Base-by-base conservation (phyloP, 2,329 filamentous ascomycete species). In the Microsporum canis region DNA sequence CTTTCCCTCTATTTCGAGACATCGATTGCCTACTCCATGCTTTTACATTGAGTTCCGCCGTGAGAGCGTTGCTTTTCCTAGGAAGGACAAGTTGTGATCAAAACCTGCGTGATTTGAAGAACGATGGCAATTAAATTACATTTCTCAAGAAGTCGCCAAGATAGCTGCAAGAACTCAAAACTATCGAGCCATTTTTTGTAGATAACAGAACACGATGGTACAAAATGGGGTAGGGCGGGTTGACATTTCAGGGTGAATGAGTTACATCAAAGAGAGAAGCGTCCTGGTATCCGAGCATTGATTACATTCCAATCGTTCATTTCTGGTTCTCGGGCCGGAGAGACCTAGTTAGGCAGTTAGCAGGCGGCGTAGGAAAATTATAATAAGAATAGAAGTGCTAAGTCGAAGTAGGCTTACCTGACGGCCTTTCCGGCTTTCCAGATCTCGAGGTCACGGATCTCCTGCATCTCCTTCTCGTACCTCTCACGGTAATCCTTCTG, bases 391-490 rank as follows among this genome's bases (percentile, higher is more conserved):
- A 60, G 51, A 14, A 34, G 56, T 53, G 57, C 51, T 59, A 36
- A 12, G 29, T 38, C 23, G 12, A 33, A 49, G 17, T 31, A 55
- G 49, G 77, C 82, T 72, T 80, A 87, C 82, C 92, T 88, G 72
- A 99, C 94, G 71, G 94, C 89, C 87, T 96, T 97, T 78, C 94
- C 94, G 67, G 94, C 94, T 74, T 89, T 86, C 94, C 94, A 99
- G 85, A 99, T 99, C 85, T 99, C 94, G 73, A 99, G 82, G 74
- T 91, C 84, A 73, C 92, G 88, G 81, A 99, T 97, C 83, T 97
- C 94, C 81, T 96, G 83, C 86, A 99, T 89, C 88, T 99, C 94
- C 74, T 89, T 85, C 85, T 96, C 91, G 79, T 91, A 99, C 80
- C 89, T 91, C 83, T 96, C 83, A 72, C 94, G 88, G 87, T 99